Evolutionary conservation across 495 filamentous ascomycete genomes (phyloP).

Genomic region (Friedmanniomyces simplex): DNA sequence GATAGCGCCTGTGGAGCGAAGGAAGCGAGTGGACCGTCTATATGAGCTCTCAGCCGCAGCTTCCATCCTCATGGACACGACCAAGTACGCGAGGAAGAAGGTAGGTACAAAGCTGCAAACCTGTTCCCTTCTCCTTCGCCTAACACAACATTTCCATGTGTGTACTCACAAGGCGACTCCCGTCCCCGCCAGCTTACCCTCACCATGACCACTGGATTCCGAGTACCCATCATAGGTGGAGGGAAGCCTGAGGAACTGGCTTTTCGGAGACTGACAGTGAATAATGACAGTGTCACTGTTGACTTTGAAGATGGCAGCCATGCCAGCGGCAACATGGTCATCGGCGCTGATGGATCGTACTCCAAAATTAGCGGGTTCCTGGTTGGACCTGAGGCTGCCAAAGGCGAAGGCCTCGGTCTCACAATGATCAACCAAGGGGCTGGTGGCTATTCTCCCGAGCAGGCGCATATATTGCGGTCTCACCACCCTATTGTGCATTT

Average conservation of each 20-base stretch:
- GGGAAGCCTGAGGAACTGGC: neutral
- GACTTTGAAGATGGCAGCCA: slow-evolving; percentile 3
- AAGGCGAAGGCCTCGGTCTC: neutral
- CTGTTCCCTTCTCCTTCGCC: no score
- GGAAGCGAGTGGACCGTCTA: no score
- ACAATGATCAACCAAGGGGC: slow-evolving; percentile 5
- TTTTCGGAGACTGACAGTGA: neutral
- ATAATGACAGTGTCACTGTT: neutral
- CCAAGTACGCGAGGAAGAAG: no score
- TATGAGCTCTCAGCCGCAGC: no score
- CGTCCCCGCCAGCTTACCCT: no score
- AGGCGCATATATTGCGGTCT: neutral
- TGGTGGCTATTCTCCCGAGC: neutral
- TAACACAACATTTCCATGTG: no score
- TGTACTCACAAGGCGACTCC: no score
- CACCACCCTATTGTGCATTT: neutral
- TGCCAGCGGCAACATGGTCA: neutral
- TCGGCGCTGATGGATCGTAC: neutral
- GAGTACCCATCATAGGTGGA: no score
- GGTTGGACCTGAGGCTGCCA: neutral
- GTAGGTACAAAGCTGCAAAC: no score
- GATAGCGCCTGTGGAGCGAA: no score
- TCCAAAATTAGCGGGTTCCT: neutral
- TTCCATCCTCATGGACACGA: no score
- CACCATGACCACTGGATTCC: no score